Base-by-base conservation (phyloP, 2,329 filamentous ascomycete species). In the Penicillium expansum region DNA sequence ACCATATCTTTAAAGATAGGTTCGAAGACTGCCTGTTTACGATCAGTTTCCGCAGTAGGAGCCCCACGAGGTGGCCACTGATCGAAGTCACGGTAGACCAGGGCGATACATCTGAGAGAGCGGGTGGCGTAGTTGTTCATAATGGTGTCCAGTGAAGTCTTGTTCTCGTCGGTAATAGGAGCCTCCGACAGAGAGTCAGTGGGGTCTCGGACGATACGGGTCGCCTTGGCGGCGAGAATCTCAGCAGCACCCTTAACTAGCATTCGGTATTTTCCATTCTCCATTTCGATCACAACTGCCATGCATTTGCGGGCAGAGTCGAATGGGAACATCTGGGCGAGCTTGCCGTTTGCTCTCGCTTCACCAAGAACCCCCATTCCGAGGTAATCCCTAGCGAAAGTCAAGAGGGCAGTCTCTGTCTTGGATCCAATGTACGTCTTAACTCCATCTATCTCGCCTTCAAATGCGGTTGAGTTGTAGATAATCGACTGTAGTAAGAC, bases 31-130 rank as follows among this genome's bases (percentile, higher is more conserved):
- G 86, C 81, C 55, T 87, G 83, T 37, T 80, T 81, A 65, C 80
- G 80, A 71, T 87, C 80, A 45, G 86, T 83, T 58, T 84, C 82
- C 22, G 76, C 69, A 41, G 76, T 80, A 32, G 77, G 83, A 16
- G 82, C 83, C 47, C 82, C 81, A 58, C 79, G 83, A 5, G 91
- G 91, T 32, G 92, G 92, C 92, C 92, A 96, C 52, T 84, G 83
- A 24, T 90, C 84, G 63, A 94, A 96, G 66, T 96, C 92, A 55
- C 86, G 88, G 75, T 91, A 95, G 52, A 91, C 81, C 61, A 96
- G 83, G 42, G 87, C 90, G 64, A 96, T 95, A 1, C 92, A 95
- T 61, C 92, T 85, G 32, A 96, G 81, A 8, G 91, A 95, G 18
- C 88, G 83, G 27, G 83, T 85, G 10, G 92, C 92, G 70, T 96